Percentiles rank a stretch among this genome's conserved stretches.
These are phyloP conservation scores for Yarrowia phangngaensis DNA, from an alignment of 805 yeast genomes.

Conservation along the genomic window DNA sequence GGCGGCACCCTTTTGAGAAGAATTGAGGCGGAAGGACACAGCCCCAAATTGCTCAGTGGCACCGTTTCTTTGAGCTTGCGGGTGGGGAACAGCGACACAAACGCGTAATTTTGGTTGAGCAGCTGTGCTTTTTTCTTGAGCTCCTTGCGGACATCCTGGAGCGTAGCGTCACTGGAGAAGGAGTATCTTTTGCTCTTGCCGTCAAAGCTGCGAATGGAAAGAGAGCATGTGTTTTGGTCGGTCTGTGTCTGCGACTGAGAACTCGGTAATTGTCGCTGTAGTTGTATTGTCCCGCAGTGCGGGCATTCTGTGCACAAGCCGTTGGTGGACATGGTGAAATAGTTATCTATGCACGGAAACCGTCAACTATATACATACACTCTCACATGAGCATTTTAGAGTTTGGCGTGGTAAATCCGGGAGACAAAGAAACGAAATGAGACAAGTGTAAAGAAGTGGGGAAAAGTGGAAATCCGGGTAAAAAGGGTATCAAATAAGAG, in stretches of 20 bases:
- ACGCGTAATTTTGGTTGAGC: conserved; percentile 26
- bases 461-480: no score
- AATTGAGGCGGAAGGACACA: conserved; percentile 22
- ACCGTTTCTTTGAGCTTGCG: conserved; percentile 21
- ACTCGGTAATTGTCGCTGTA: no score
- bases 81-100: conserved; percentile 24
- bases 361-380: no score
- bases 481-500: no score
- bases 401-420: no score
- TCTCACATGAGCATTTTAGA: no score
- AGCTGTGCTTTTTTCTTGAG: conserved; percentile 14
- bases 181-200: conserved; percentile 21
- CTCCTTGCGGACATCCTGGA: conserved; percentile 22
- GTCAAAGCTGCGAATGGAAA: conserved; percentile 21
- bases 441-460: no score
- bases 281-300: conserved; percentile 3
- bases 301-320: conserved; percentile 23
- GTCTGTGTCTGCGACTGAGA: no score
- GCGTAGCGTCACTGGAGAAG: conserved; percentile 10
- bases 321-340: neutral
- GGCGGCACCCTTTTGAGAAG: conserved; percentile 19
- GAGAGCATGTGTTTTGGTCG: conserved; percentile 3
- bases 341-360: no score
- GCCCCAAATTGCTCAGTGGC: conserved; percentile 1
- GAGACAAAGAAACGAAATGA: no score